Base-by-base conservation (phyloP, 2,329 filamentous ascomycete genomes). In the Microdochium nivale region DNA sequence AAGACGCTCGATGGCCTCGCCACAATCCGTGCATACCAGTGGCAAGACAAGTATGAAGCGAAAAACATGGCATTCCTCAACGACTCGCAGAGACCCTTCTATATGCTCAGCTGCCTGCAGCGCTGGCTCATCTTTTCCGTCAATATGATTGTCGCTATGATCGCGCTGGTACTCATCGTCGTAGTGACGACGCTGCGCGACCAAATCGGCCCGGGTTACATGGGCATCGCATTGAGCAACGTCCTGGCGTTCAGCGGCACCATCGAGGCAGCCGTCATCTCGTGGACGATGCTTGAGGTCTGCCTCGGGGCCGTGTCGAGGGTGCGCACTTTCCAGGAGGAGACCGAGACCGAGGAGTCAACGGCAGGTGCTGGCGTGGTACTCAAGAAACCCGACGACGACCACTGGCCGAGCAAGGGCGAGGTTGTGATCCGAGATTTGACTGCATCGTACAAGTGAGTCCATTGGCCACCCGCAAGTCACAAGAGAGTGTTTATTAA, bases 391-490 rank as follows among this genome's bases (percentile, higher is more conserved):
- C 40, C 40, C 8, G 40, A 44, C 23, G 40, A 44, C 13, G 40
- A 44, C 9, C n/a, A 44, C n/a, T 44, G 40, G 40, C 40, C 40
- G 19, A 44, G 40, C 9, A 23, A 44, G 21, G 40, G 40, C 40
- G 19, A 44, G 21, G 40, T 44, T 21, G 40, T 44, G 40, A 44
- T 44, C 19, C 10, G 40, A 19, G 13, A 44, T 44, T 19, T 44
- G 10, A 44, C 40, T 16, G 40, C 40, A 5, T 3, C 40, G 10
- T 44, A 44, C 40, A 44, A 44, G 40, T 13, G 86, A 96, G 63
- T 97, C 99, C 66, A 79, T 88, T 56, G 78, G 85, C 56, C 97
- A 97, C 73, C 87, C 87, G 49, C 96, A 94, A 2, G 35, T 4
- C 14, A 14, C 7, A 40, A 8, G 35, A 40, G 16, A 40, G 16